Percentiles rank a stretch among this genome's conserved stretches.
These are phyloP conservation scores for Vanrija sp. DNA, from an alignment of 1,284 basidiomycete species.

Conservation along the genomic window DNA sequence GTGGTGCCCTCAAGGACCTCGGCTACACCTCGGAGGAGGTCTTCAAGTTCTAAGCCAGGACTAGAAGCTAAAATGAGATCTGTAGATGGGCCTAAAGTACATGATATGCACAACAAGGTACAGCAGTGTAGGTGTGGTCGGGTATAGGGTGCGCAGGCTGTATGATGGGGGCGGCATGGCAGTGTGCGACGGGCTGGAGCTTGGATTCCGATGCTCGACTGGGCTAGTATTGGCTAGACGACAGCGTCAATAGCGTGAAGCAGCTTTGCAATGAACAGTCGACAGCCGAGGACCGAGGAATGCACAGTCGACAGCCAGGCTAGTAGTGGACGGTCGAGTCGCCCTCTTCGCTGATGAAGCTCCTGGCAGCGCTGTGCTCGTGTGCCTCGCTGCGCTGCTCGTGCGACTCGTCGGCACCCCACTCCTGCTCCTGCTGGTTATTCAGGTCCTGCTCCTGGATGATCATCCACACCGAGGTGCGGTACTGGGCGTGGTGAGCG, in stretches of 20 bases:
- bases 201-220: too few relatives aligned
- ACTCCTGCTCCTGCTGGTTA: not conserved
- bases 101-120: not conserved
- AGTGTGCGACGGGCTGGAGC: too few relatives aligned
- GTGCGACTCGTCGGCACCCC: not conserved
- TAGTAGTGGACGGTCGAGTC: slow-evolving; percentile 3
- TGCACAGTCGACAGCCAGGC: too few relatives aligned
- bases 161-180: not conserved
- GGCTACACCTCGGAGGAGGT: slow-evolving; percentile 73
- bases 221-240: too few relatives aligned
- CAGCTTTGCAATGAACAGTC: too few relatives aligned
- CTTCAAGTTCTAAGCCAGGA: slow-evolving; percentile 47
- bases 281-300: too few relatives aligned
- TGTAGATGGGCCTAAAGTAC: not conserved
- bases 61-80: not conserved
- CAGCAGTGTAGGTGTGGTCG: not conserved
- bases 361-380: not conserved
- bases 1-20: slow-evolving; percentile 77
- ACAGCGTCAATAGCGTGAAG: too few relatives aligned
- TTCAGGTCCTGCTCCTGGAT: slow-evolving; percentile 58
- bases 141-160: not conserved
- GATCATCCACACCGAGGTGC: slow-evolving; percentile 91
- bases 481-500: slow-evolving; percentile 61
- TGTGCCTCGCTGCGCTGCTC: not conserved
- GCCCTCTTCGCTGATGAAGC: slow-evolving; percentile 5